Conservation (phyloP, 2,329 filamentous ascomycete genomes). For the Fusarium dimerum region DNA sequence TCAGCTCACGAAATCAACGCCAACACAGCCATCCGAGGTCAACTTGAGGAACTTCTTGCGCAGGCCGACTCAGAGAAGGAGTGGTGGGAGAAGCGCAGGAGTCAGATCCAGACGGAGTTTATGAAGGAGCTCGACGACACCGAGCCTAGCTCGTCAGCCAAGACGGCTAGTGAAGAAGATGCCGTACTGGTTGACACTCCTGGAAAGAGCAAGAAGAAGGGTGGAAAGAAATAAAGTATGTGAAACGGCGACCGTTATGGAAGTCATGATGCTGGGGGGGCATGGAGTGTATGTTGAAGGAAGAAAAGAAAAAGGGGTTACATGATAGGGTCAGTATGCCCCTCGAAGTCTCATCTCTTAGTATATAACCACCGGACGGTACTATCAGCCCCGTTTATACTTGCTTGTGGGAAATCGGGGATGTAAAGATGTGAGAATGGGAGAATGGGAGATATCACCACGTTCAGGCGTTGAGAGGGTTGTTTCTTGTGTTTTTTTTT, state of each 20-base stretch:
- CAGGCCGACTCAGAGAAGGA: constrained; percentile 74
- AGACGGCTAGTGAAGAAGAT: constrained; percentile 40
- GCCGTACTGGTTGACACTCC: constrained; percentile 72
- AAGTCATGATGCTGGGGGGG: too few species aligned
- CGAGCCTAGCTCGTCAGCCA: constrained; percentile 47
- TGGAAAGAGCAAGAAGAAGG: constrained; percentile 62
- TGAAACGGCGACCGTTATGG: too few species aligned
- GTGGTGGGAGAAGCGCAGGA: constrained; percentile 89
- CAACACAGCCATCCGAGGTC: constrained; percentile 74
- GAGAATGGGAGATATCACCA: not conserved
- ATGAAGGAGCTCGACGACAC: constrained; percentile 81
- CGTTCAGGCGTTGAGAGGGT: not conserved
- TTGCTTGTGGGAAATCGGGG: not conserved
- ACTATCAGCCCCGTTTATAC: not conserved
- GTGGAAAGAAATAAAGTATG: constrained; percentile 44
- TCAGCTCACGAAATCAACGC: constrained; percentile 94
- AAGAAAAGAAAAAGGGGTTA: too few species aligned
- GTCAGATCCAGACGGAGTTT: constrained; percentile 72
- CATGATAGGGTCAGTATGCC: too few species aligned
- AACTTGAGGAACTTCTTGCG: constrained; percentile 72
- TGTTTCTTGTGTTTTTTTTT: not conserved
- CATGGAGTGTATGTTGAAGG: too few species aligned
- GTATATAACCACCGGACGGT: not conserved
- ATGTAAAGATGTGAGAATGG: not conserved
- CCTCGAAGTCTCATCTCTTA: not conserved